Conservation (phyloP, 305 asterid genomes). For the Fraxinus dipetala region DNA sequence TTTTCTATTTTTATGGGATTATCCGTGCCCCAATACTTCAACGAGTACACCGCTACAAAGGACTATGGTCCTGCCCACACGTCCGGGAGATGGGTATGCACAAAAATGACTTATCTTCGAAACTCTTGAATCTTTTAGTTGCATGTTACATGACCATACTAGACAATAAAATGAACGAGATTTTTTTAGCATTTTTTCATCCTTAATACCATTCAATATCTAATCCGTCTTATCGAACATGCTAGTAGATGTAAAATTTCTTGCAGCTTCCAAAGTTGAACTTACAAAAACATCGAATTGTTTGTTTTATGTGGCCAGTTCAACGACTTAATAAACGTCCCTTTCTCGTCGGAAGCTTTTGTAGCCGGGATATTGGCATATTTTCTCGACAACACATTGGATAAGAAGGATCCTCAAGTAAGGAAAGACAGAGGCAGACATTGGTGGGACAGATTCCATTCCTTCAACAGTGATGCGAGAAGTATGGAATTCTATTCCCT, state of each 20-base stretch:
- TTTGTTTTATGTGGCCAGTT: slow-evolving; percentile 32
- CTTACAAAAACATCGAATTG: not conserved
- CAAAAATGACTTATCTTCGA: slow-evolving; percentile 1
- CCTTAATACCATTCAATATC: not conserved
- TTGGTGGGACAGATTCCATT: slow-evolving; percentile 60
- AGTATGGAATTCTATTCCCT: slow-evolving; percentile 55
- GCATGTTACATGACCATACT: not conserved
- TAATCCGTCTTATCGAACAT: not conserved
- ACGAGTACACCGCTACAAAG: slow-evolving; percentile 42
- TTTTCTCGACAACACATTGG: slow-evolving; percentile 48
- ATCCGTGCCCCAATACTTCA: slow-evolving; percentile 55
- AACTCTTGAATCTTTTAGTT: not conserved
- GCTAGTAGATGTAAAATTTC: not conserved
- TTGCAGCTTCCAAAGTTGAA: not conserved
- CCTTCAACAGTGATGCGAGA: slow-evolving; percentile 39
- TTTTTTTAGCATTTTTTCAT: not conserved
- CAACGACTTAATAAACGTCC: slow-evolving; percentile 60
- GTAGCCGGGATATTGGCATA: slow-evolving; percentile 50
- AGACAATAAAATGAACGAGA: not conserved
- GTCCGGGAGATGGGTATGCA: slow-evolving; percentile 52
- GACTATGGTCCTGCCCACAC: slow-evolving; percentile 52
- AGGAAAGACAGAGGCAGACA: slow-evolving; percentile 56
- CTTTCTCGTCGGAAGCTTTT: slow-evolving; percentile 50
- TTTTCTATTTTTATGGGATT: slow-evolving; percentile 45
- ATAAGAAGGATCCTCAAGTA: slow-evolving; percentile 41